These are phyloP conservation scores for Coprinopsis cinerea DNA, from an alignment of 768 basidiomycete species.

Conservation along the genomic window DNA sequence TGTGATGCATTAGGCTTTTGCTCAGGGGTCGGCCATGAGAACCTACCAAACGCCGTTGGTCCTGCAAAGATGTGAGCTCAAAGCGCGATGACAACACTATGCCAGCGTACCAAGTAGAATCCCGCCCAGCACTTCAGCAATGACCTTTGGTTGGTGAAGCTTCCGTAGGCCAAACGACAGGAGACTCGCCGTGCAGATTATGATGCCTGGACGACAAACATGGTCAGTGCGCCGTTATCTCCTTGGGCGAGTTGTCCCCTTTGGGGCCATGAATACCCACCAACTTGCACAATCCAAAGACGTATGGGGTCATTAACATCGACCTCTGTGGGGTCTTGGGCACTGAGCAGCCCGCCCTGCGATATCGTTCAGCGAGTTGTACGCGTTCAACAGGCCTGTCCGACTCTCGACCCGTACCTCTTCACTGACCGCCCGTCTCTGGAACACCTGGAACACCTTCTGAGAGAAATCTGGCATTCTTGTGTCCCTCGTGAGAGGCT, in stretches of 20 bases:
- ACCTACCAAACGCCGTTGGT: not conserved
- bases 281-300: too few relatives aligned
- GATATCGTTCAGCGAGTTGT: too few relatives aligned
- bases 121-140: slow-evolving; percentile 81
- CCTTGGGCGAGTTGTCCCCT: not conserved
- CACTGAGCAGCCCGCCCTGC: too few relatives aligned
- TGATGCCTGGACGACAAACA: slow-evolving; percentile 49
- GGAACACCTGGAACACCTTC: too few relatives aligned
- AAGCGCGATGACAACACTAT: not conserved
- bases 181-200: slow-evolving; percentile 72
- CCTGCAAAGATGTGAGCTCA: not conserved
- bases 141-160: slow-evolving; percentile 80
- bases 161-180: slow-evolving; percentile 66
- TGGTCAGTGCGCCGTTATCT: not conserved
- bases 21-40: not conserved
- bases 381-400: too few relatives aligned
- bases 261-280: too few relatives aligned
- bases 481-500: too few relatives aligned
- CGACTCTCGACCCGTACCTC: too few relatives aligned
- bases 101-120: slow-evolving; percentile 64
- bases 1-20: not conserved
- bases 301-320: too few relatives aligned
- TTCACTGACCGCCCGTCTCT: too few relatives aligned
- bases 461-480: too few relatives aligned
- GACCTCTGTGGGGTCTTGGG: too few relatives aligned